Base-by-base conservation (phyloP, 139 green algal genomes). In the Closterium sp. region DNA sequence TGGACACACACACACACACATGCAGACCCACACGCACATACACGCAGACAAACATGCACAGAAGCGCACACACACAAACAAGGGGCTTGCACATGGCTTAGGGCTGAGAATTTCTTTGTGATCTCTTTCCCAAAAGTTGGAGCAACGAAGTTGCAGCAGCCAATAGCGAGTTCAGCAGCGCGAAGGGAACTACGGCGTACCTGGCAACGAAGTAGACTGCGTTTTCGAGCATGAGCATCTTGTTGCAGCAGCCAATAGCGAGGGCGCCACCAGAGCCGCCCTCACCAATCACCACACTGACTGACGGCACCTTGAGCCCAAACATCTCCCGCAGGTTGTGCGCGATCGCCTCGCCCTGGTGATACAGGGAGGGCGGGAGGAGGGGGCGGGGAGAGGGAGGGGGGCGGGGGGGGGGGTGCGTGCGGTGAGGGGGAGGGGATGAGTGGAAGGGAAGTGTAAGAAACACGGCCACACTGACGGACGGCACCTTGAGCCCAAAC, bases 241-340 rank as follows among this genome's bases (percentile, higher is more conserved):
- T 97, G 86, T 99, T 98, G 92, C 97, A 97, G 92, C 96, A 98
- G 90, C 97, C 97, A 88, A 99, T 99, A 90, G 97, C 98, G 91
- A 99, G 96, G n/a, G 98, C 98, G 69, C 98, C 98, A 31, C 97
- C 98, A 33, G 81, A 86, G 81, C 81, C 81, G 81, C 81, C 81
- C 81, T 86, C 81, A 3, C 81, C 81, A 91, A 99, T 99, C 3
- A 99, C 98, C 28, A 98, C 90, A 12, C 90, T 96, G 93, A 99
- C 96, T 91, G 99, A 97, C 84, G 98, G 98, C 90, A 99, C 98
- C 2, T 96, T 95, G 85, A 99, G 95, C 21, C 97, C 97, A 96
- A 99, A 99, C 97, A 99, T 99, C 95, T 99, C 97, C 0, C 97
- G 95, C 94, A 99, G 95, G 95, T 99, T 99, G 89, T 97, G 93